These are phyloP conservation scores for Calonectria pseudoreteaudii DNA, from an alignment of 2,329 filamentous ascomycete genomes.

Conservation along the genomic window DNA sequence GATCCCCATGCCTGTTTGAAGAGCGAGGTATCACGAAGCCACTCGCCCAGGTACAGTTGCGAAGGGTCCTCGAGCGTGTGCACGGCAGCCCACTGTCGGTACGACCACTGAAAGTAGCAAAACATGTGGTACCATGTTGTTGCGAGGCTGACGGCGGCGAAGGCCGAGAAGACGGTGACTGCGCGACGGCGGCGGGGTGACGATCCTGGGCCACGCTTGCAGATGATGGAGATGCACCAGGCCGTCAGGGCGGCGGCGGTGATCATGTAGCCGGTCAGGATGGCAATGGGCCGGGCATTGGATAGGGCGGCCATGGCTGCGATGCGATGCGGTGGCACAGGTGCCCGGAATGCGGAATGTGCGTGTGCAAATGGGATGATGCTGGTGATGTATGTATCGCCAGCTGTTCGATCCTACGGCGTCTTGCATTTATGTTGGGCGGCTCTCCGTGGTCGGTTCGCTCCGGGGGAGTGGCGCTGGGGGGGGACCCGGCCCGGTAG, in stretches of 20 bases:
- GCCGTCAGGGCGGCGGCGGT: conserved; percentile 30
- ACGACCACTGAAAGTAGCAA: conserved; percentile 41
- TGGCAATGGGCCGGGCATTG: conserved; percentile 35
- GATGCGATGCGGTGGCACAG: not conserved
- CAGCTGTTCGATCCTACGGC: not conserved
- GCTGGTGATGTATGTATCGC: not conserved
- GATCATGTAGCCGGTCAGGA: conserved; percentile 37
- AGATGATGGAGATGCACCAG: conserved; percentile 30
- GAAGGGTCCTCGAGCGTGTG: not conserved
- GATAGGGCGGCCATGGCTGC: conserved; percentile 13
- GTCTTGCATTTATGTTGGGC: not conserved
- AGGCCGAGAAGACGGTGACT: conserved; percentile 32
- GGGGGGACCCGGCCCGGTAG: not conserved
- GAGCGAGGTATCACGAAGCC: conserved; percentile 42
- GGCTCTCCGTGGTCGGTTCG: not conserved
- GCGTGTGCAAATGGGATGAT: not conserved
- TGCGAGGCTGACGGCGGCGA: conserved; percentile 39
- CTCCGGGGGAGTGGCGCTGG: not conserved
- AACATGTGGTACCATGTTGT: conserved; percentile 45
- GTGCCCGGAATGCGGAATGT: too few species aligned
- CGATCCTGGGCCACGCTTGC: not conserved
- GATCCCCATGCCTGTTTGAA: conserved; percentile 45
- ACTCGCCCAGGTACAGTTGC: conserved; percentile 34
- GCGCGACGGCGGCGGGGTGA: conserved; percentile 7
- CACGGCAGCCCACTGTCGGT: conserved; percentile 16